phyloP scores from a whole-genome alignment of 2,329 filamentous ascomycete species.

The Colletotrichum euphorbiae region DNA sequence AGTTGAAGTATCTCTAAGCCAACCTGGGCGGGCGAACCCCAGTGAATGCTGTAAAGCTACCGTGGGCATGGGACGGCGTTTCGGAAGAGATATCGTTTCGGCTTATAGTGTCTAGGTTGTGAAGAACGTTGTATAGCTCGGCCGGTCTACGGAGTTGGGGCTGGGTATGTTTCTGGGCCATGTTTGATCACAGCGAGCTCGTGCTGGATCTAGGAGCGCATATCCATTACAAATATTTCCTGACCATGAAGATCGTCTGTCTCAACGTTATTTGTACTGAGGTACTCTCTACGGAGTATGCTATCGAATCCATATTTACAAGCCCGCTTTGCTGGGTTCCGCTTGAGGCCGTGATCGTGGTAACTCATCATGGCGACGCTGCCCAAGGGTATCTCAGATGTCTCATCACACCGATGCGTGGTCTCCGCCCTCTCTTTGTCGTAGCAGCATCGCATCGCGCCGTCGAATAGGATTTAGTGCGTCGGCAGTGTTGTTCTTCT shows the following conservation, averaged over 20 bases:
- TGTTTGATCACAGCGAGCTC: not conserved
- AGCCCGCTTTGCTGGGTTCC: slow-evolving; percentile 9
- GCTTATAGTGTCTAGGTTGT: too few species aligned
- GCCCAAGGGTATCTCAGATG: slow-evolving; percentile 38
- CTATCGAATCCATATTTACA: slow-evolving; percentile 31
- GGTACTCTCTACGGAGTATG: slow-evolving; percentile 19
- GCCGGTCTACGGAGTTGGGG: slow-evolving; percentile 8
- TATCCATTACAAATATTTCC: slow-evolving; percentile 1
- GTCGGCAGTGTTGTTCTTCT: not conserved
- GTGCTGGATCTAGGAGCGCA: not conserved
- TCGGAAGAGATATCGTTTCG: slow-evolving; percentile 1
- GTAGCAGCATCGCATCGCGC: not conserved
- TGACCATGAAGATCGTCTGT: not conserved
- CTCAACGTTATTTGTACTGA: slow-evolving; percentile 29
- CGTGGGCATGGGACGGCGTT: slow-evolving; percentile 23
- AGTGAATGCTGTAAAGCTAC: not conserved
- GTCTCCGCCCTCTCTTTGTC: not conserved
- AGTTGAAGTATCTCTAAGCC: slow-evolving; percentile 58
- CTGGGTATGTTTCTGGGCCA: not conserved
- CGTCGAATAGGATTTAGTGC: slow-evolving; percentile 5
- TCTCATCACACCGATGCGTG: slow-evolving; percentile 22
- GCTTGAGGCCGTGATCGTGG: not conserved
- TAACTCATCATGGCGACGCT: slow-evolving; percentile 18
- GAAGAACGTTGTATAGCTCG: not conserved
- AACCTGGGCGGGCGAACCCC: not conserved